These are phyloP conservation scores for Ogataea thermomethanolica DNA, from an alignment of 805 yeast genomes.

Conservation along the genomic window DNA sequence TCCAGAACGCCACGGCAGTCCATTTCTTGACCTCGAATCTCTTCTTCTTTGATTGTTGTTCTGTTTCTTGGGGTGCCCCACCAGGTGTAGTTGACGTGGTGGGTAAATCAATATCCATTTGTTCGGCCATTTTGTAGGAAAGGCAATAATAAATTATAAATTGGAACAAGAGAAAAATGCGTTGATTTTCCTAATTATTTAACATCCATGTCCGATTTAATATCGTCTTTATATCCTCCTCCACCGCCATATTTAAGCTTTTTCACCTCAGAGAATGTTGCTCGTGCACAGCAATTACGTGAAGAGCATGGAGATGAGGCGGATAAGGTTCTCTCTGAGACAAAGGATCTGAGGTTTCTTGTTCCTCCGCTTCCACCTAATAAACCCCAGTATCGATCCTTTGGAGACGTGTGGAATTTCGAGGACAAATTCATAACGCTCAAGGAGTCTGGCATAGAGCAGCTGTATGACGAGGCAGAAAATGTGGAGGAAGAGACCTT, in stretches of 20 bases:
- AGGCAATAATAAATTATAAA: slow-evolving; percentile 1
- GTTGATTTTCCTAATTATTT: neutral
- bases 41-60: slow-evolving; percentile 45
- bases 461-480: slow-evolving; percentile 48
- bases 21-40: slow-evolving; percentile 93
- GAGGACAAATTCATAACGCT: slow-evolving; percentile 74
- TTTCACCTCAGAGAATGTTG: slow-evolving; percentile 69
- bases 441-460: slow-evolving; percentile 71
- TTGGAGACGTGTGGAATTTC: slow-evolving; percentile 87
- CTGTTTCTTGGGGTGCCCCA: too few relatives aligned
- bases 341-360: slow-evolving; percentile 48
- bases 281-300: slow-evolving; percentile 34
- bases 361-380: slow-evolving; percentile 63
- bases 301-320: slow-evolving; percentile 23
- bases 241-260: slow-evolving; percentile 82
- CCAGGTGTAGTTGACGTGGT: slow-evolving; percentile 5
- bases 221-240: slow-evolving; percentile 84
- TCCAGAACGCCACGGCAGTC: slow-evolving; percentile 99
- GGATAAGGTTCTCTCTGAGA: slow-evolving; percentile 22
- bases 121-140: slow-evolving; percentile 15
- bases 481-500: slow-evolving; percentile 37
- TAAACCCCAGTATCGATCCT: slow-evolving; percentile 71
- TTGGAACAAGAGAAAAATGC: slow-evolving; percentile 3
- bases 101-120: slow-evolving; percentile 27
- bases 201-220: slow-evolving; percentile 8